phyloP scores from a whole-genome alignment of 192 early-diverging fungal species.

The Backusella mclennaniae region DNA sequence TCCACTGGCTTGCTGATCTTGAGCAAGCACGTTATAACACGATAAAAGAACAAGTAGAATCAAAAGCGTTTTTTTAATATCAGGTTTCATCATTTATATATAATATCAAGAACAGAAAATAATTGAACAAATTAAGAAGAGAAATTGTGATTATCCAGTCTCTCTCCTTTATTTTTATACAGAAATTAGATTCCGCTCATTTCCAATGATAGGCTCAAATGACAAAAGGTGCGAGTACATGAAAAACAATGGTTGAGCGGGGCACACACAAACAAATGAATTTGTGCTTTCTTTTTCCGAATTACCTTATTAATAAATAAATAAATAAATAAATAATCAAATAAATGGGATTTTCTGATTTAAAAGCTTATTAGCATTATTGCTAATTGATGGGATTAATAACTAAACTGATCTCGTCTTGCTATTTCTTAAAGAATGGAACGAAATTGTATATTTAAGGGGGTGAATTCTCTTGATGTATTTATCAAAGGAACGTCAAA shows the following conservation, averaged over 20 bases:
- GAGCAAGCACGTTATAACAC: background rate
- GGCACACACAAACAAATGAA: conserved; percentile 4
- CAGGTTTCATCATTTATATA: background rate
- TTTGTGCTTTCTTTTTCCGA: background rate
- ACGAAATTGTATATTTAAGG: too few relatives aligned
- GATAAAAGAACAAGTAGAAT: background rate
- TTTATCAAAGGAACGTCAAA: background rate
- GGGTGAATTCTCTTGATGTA: too few relatives aligned
- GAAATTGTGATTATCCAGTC: background rate
- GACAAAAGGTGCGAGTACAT: background rate
- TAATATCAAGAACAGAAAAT: background rate
- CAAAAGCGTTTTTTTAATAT: background rate
- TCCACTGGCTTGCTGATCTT: background rate
- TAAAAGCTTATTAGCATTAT: background rate
- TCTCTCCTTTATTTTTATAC: background rate
- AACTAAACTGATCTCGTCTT: too few relatives aligned
- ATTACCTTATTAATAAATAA: background rate
- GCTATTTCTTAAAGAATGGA: background rate
- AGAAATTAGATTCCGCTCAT: background rate
- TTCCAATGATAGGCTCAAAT: background rate
- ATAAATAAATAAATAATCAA: background rate
- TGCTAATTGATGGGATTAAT: too few relatives aligned
- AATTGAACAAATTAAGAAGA: background rate
- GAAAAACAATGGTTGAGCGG: background rate
- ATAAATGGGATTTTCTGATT: background rate